phyloP scores from a whole-genome alignment of 2,329 filamentous ascomycete species.

The Botryosphaeria dothidea region DNA sequence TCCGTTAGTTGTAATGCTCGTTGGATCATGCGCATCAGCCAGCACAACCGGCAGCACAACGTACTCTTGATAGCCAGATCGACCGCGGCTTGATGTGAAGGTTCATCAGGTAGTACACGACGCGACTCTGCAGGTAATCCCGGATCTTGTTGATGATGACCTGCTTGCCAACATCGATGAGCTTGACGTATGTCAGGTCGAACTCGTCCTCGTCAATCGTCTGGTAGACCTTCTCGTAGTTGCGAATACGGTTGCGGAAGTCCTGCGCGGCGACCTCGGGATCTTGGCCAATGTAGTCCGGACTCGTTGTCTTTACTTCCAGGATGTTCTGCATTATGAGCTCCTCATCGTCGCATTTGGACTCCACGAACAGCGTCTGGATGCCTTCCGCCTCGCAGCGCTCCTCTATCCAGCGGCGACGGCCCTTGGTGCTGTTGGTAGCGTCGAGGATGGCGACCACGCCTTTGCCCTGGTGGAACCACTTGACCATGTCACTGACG shows the following conservation, averaged over 20 bases:
- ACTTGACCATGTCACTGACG: constrained; percentile 88
- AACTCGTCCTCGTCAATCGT: constrained; percentile 88
- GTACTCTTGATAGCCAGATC: constrained; percentile 91
- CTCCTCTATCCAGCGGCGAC: constrained; percentile 88
- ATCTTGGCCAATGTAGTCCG: constrained; percentile 92
- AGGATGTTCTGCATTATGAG: constrained; percentile 98
- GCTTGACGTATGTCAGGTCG: constrained; percentile 90
- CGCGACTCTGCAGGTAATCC: constrained; percentile 92
- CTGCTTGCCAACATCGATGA: constrained; percentile 93
- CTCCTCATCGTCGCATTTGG: constrained; percentile 92
- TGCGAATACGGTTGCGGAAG: constrained; percentile 90
- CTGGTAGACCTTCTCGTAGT: constrained; percentile 97
- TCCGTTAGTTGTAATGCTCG: not conserved
- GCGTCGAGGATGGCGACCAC: constrained; percentile 93
- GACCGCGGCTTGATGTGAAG: constrained; percentile 94
- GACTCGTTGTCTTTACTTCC: constrained; percentile 94
- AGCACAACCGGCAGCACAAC: constrained; percentile 34
- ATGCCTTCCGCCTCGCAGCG: constrained; percentile 73
- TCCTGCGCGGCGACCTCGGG: constrained; percentile 88
- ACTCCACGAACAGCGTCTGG: constrained; percentile 94
- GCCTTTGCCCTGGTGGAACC: constrained; percentile 77
- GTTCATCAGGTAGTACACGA: constrained; percentile 99
- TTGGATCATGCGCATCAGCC: not conserved
- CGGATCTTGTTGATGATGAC: constrained; percentile 98
- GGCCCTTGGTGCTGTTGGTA: constrained; percentile 90